Conservation (phyloP, 805 yeast species). For the Metschnikowia colocasiae region DNA sequence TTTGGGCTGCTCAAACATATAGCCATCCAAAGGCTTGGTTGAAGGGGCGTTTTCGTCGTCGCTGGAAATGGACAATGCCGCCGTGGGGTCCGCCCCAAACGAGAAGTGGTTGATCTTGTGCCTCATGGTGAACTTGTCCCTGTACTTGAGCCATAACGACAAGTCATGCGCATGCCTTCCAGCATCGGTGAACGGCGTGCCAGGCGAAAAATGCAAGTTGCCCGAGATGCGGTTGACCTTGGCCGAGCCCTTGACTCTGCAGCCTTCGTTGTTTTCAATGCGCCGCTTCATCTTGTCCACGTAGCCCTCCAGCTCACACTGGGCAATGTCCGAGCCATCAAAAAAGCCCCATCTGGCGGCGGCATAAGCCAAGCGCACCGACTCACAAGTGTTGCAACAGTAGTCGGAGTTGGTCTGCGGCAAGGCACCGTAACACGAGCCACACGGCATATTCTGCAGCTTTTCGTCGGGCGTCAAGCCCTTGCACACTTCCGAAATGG, state of each 20-base stretch:
- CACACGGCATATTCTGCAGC: slow-evolving; percentile 52
- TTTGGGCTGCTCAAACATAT: slow-evolving; percentile 34
- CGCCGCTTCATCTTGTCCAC: slow-evolving; percentile 57
- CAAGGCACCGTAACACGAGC: slow-evolving; percentile 84
- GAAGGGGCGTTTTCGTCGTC: slow-evolving; percentile 31
- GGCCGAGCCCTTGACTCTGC: slow-evolving; percentile 78
- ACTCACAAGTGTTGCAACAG: slow-evolving; percentile 84
- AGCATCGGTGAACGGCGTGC: slow-evolving; percentile 59
- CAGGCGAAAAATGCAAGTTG: slow-evolving; percentile 94
- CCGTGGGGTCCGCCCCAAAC: slow-evolving; percentile 63
- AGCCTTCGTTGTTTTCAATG: slow-evolving; percentile 66
- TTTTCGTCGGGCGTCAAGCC: slow-evolving; percentile 29
- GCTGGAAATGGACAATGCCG: slow-evolving; percentile 23
- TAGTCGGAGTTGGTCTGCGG: slow-evolving; percentile 38
- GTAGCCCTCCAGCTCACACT: slow-evolving; percentile 88
- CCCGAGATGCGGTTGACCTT: slow-evolving; percentile 84
- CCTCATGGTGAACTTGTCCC: slow-evolving; percentile 63
- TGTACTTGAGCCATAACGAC: slow-evolving; percentile 59
- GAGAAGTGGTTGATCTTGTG: slow-evolving; percentile 78
- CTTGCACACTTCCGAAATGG: slow-evolving; percentile 28
- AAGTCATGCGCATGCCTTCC: slow-evolving; percentile 81
- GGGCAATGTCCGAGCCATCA: slow-evolving; percentile 83
- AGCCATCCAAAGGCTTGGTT: slow-evolving; percentile 68
- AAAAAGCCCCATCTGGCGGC: slow-evolving; percentile 79
- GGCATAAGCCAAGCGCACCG: slow-evolving; percentile 77